Percentiles rank a stretch among this genome's conserved stretches.
These are phyloP conservation scores for Otatea glauca DNA, from an alignment of 176 grass and related monocot genomes.

Conservation along the genomic window DNA sequence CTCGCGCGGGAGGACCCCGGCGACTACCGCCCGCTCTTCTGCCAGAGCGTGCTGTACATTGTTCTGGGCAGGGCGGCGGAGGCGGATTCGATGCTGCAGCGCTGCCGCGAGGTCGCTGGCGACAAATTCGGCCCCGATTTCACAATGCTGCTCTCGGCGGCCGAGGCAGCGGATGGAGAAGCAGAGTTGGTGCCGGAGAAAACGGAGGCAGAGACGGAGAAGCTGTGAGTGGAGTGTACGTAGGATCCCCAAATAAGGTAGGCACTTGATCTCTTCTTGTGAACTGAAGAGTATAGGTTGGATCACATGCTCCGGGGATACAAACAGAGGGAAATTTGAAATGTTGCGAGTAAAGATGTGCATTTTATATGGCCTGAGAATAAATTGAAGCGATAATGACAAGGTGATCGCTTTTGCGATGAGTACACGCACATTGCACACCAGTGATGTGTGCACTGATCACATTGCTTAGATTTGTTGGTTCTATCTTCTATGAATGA, in stretches of 20 bases:
- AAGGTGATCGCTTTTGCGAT: background rate
- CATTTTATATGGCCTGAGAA: constrained; percentile 28
- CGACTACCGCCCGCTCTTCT: constrained; percentile 73
- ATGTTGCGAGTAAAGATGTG: background rate
- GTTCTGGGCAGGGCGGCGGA: constrained; percentile 49
- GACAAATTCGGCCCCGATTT: constrained; percentile 38
- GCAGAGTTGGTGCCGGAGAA: background rate
- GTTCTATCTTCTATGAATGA: background rate
- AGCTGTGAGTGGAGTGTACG: constrained; percentile 9
- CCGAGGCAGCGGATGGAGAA: background rate
- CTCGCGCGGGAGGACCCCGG: constrained; percentile 60
- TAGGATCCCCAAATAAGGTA: constrained; percentile 29
- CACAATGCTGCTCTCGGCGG: constrained; percentile 32
- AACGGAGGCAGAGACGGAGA: background rate
- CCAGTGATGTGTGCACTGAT: background rate
- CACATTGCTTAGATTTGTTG: background rate
- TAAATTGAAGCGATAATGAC: constrained; percentile 23
- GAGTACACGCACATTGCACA: background rate
- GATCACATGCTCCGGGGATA: constrained; percentile 17
- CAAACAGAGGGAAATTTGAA: background rate
- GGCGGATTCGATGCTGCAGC: constrained; percentile 45
- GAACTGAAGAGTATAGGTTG: constrained; percentile 26
- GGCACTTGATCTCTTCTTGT: constrained; percentile 21
- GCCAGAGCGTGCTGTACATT: constrained; percentile 62
- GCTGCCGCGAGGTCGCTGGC: constrained; percentile 50